Evolutionary conservation across 108 stramenopile genomes (phyloP), one percentile per base, ranked within the genome.

Genomic region (Cylindrotheca closterium): DNA sequence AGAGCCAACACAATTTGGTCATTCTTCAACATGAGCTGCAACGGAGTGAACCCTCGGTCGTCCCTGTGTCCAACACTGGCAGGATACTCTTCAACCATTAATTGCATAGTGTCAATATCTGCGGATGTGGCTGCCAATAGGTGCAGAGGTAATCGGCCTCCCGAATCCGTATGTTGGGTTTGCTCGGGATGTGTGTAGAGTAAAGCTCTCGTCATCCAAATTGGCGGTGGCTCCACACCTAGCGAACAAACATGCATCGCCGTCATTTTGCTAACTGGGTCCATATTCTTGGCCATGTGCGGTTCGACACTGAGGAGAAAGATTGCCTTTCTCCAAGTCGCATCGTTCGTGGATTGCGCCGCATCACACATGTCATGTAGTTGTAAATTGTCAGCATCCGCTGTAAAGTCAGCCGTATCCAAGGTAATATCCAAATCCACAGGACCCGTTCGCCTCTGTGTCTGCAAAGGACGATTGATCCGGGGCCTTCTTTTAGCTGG

Each of bases 341-440:
- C 22, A 47, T 81, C 80, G 49, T 77, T 54, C 21, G 75, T 48
- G 23, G 63, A 47, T 1, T 47, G 0, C 2, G 75, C 80, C 63
- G 75, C 75, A 31, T 60, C 75, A 50, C 80, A 81, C 57, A 81
- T 51, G 46, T 77, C 76, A 50, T 81, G 80, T 26, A 81, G 58
- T 0, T 60, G 31, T 29, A 70, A 65, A 56, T 68, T 61, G 19
- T 15, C 12, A 27, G 29, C 18, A 8, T n/a, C 22, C 4, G 51
- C 21, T 21, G 7, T 4, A n/a, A n/a, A 51, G 51, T 4, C 8
- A 17, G 51, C 22, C 15, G 42, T 45, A 12, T 45, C 15, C 8
- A 51, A 4, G 12, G 22, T 51, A 5, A 51, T 21, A n/a, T 23
- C 22, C 51, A 23, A 23, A 5, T 51, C 22, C 5, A 23, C 21